Evolutionary conservation across 2,329 filamentous ascomycete species (phyloP), one percentile per base, ranked within the genome.

Genomic region (Zelopaecilomyces penicillatus): DNA sequence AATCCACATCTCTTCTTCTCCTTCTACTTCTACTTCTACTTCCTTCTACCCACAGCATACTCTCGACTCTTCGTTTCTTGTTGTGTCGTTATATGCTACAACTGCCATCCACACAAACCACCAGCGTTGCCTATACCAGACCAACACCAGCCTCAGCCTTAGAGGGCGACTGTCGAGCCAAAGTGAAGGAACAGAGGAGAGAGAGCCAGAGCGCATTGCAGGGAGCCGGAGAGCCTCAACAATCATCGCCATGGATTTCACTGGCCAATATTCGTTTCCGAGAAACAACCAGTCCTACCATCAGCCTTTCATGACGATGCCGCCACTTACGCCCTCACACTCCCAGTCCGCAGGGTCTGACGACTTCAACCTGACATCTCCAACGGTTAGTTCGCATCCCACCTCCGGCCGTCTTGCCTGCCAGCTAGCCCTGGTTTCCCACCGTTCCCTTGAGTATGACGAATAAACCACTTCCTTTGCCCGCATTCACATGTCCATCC

Each of bases 331-430:
- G 50, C 75, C 75, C 30, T 75, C 74, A 45, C 70, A 75, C 59
- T 73, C 74, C 46, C 74, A 74, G 54, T 75, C 75, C 44, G 70
- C 70, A 37, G 64, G 65, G 29, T 76, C 75, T 33, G 74, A 78
- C 45, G 75, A 78, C 44, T 78, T 73, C 62, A 69, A 64, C 57
- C 71, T 65, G 46, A 72, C 72, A 43, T 78, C 75, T 53, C 71
- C 75, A 54, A 70, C 74, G 59, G 75, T 79, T 65, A 64, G 73
- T 72, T 46, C 40, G 47, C 41, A 38, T 44, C 39, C 35, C 51
- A 56, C 48, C 50, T 50, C 43, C 52, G 54, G 50, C 57, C 50
- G 50, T 55, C 58, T 58, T 53, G 53, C 56, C 53, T 49, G 52
- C 46, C 56, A 35, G 37, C 39, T 31, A 38, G n/a, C 37, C 39